Evolutionary conservation across 306 rosid genomes (phyloP).

Genomic region (Glycine soja): DNA sequence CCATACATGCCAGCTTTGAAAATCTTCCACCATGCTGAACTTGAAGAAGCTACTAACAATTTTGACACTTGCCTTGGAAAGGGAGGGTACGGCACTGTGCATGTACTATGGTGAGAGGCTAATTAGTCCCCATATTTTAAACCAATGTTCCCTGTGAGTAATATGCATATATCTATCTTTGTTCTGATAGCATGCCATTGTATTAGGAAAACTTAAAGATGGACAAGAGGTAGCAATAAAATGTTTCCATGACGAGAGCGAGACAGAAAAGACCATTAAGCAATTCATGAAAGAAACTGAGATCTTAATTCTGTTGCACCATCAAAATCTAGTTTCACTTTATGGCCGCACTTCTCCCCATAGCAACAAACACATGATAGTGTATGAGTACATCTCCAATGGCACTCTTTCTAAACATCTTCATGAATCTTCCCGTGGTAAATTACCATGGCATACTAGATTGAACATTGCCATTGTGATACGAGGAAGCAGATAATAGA

Average conservation of each 20-base stretch:
- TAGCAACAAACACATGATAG: conserved; percentile 62
- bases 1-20: conserved; percentile 37
- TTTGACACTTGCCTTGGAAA: conserved; percentile 57
- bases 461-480: conserved; percentile 70
- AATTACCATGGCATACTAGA: conserved; percentile 59
- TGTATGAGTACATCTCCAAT: conserved; percentile 65
- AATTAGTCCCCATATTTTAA: background rate
- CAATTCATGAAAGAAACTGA: conserved; percentile 72
- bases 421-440: conserved; percentile 10
- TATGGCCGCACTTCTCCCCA: conserved; percentile 61
- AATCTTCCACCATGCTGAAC: conserved; percentile 43
- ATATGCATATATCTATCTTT: no score
- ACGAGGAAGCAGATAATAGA: no score
- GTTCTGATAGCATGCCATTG: background rate
- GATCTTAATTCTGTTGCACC: conserved; percentile 54
- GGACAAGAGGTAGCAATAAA: conserved; percentile 71
- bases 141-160: no score
- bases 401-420: conserved; percentile 73
- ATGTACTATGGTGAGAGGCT: conserved; percentile 61
- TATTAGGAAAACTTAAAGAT: conserved; percentile 65
- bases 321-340: conserved; percentile 62
- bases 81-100: conserved; percentile 73
- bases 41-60: conserved; percentile 55
- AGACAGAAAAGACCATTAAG: conserved; percentile 52
- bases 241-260: conserved; percentile 53